Percentiles rank a stretch among this genome's conserved stretches.
These are phyloP conservation scores for Wallacemonas sp. DNA, from an alignment of 208 protist species.

Conservation along the genomic window DNA sequence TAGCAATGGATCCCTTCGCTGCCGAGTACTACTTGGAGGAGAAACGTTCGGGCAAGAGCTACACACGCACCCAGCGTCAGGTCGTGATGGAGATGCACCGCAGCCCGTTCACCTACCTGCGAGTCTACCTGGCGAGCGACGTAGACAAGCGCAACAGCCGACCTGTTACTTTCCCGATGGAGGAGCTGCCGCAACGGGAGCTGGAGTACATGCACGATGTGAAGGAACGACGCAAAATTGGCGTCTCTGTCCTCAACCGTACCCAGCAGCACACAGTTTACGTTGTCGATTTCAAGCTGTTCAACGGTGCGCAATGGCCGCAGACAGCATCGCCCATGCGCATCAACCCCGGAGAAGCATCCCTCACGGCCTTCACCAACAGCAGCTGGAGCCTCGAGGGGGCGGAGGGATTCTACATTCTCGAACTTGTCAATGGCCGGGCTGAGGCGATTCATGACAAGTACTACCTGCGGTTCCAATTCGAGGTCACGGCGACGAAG, in stretches of 20 bases:
- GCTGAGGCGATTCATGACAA: conserved; percentile 21
- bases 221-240: conserved; percentile 49
- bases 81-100: conserved; percentile 42
- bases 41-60: conserved; percentile 13
- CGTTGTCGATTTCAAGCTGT: conserved; percentile 29
- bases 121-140: conserved; percentile 29
- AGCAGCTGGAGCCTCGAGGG: conserved; percentile 61
- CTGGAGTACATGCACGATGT: conserved; percentile 46
- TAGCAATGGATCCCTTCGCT: conserved; percentile 42
- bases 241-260: conserved; percentile 54
- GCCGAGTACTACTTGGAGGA: conserved; percentile 52
- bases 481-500: conserved; percentile 74
- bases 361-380: conserved; percentile 71
- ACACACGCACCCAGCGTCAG: conserved; percentile 34
- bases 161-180: conserved; percentile 29
- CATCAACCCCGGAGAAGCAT: conserved; percentile 56
- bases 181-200: conserved; percentile 49
- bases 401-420: conserved; percentile 66
- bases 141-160: conserved; percentile 14
- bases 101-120: conserved; percentile 42
- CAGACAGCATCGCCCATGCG: conserved; percentile 38
- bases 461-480: conserved; percentile 64
- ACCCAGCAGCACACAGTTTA: conserved; percentile 36
- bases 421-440: conserved; percentile 59
- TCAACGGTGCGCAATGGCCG: conserved; percentile 56